Evolutionary conservation across 1,139 yeast species (phyloP), one percentile per base, ranked within the genome.

Genomic region (Saccharomyces hybrid): DNA sequence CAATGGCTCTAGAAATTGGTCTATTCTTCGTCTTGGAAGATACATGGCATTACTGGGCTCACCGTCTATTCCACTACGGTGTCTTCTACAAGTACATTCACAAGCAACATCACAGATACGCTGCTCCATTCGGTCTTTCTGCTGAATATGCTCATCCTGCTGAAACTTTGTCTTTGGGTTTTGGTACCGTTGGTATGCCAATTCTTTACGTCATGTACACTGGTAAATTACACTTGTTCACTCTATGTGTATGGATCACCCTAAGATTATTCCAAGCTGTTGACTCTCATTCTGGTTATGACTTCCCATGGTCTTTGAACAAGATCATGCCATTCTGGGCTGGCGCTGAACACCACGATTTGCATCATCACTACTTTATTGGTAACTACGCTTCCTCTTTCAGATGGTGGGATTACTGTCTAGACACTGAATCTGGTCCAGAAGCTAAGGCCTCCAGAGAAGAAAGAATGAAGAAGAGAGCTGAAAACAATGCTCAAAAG

Each of bases 121-220:
- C 97, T 28, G 97, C 97, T 46, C 98, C 98, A 32, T 91, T 91
- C 70, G 98, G 98, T 25, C 77, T 91, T 58, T 86, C 97, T 53
- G 98, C 98, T 27, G 98, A 91, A 73, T 91, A 91, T 70, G 98
- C 98, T 7, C 97, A 91, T 68, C 98, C 98, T 3, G 77, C 85
- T 34, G 98, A 91, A 74, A 96, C 93, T 27, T 83, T 90, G 76
- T 79, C 90, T 51, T 77, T 93, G 56, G 98, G 98, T 41, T 80
- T 88, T 57, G 98, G 98, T 55, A 91, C 98, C 27, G 96, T 91
- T 42, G 97, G 97, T 49, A 83, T 88, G 73, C 98, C 98, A 50
- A 80, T 91, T 52, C 70, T 88, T 44, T 81, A 82, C 74, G 80
- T 83, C 55, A 78, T 82, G 66, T 80, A 87, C 60, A 80, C 86